A percentile compares a stretch with the other conserved stretches of the same genome.
Evolutionary conservation across 2,329 filamentous ascomycete species (phyloP).

Genomic region (Cyanodermella asteris): DNA sequence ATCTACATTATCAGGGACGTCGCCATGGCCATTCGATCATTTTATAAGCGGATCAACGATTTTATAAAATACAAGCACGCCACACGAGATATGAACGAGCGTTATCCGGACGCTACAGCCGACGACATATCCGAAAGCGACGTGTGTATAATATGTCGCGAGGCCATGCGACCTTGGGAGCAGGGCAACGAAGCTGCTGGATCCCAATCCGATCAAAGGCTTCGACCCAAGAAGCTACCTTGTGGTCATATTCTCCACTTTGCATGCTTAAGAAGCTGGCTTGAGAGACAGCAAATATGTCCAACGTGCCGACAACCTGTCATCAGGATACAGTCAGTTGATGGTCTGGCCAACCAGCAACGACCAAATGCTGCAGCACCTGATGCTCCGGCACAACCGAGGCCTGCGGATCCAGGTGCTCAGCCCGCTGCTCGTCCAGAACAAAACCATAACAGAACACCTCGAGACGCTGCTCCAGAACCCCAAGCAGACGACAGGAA

Average conservation of each 20-base stretch:
- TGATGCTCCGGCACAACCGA: slow-evolving; percentile 19
- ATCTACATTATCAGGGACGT: slow-evolving; percentile 94
- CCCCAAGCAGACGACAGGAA: too few species aligned
- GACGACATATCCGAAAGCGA: slow-evolving; percentile 73
- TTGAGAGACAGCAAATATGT: slow-evolving; percentile 91
- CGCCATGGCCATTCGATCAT: slow-evolving; percentile 81
- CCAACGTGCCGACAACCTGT: slow-evolving; percentile 82
- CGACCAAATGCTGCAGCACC: slow-evolving; percentile 12
- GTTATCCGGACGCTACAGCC: slow-evolving; percentile 72
- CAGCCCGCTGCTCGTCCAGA: slow-evolving; percentile 9
- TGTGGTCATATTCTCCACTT: slow-evolving; percentile 93
- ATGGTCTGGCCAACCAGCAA: slow-evolving; percentile 10
- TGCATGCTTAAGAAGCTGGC: slow-evolving; percentile 85
- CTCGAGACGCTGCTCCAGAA: too few species aligned
- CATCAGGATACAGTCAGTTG: slow-evolving; percentile 15
- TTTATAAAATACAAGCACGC: slow-evolving; percentile 79
- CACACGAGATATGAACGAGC: slow-evolving; percentile 75
- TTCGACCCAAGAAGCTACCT: slow-evolving; percentile 82
- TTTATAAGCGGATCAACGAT: slow-evolving; percentile 71
- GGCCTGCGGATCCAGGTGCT: slow-evolving; percentile 19
- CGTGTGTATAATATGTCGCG: slow-evolving; percentile 92
- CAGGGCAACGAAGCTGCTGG: slow-evolving; percentile 22
- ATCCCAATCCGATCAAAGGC: slow-evolving; percentile 33
- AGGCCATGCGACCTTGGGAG: slow-evolving; percentile 76
- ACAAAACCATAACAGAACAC: slow-evolving; percentile 4